Conservation (phyloP, 169 alveolate genomes). For the Cyclospora cayetanensis region DNA sequence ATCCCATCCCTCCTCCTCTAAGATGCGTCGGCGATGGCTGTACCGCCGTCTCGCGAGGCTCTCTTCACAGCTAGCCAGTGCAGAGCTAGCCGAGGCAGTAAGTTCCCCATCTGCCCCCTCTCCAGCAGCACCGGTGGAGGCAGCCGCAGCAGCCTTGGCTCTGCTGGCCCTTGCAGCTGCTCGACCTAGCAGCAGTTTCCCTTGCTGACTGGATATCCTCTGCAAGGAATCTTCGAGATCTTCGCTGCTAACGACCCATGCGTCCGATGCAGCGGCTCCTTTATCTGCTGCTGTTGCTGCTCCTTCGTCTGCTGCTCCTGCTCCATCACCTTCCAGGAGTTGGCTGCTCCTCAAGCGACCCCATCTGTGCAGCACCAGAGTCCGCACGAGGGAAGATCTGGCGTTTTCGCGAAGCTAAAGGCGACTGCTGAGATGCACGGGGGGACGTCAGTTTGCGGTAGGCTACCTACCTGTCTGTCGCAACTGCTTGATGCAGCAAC, state of each 20-base stretch:
- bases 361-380: background rate
- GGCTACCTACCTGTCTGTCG: background rate
- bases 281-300: slow-evolving; percentile 16
- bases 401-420: background rate
- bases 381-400: too few relatives aligned
- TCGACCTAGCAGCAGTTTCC: slow-evolving; percentile 28
- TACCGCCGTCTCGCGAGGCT: background rate
- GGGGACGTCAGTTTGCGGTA: too few relatives aligned
- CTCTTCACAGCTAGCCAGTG: background rate
- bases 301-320: background rate
- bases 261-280: background rate
- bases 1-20: slow-evolving; percentile 64
- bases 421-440: too few relatives aligned
- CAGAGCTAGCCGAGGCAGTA: background rate
- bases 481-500: slow-evolving; percentile 36
- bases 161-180: slow-evolving; percentile 17
- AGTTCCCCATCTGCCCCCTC: background rate
- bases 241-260: background rate
- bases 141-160: background rate
- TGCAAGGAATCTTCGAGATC: slow-evolving; percentile 22
- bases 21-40: slow-evolving; percentile 12
- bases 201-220: background rate
- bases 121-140: background rate
- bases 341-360: too few relatives aligned
- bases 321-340: background rate